These are phyloP conservation scores for Penicillium paneum DNA, from an alignment of 2,329 filamentous ascomycete genomes.

Conservation along the genomic window DNA sequence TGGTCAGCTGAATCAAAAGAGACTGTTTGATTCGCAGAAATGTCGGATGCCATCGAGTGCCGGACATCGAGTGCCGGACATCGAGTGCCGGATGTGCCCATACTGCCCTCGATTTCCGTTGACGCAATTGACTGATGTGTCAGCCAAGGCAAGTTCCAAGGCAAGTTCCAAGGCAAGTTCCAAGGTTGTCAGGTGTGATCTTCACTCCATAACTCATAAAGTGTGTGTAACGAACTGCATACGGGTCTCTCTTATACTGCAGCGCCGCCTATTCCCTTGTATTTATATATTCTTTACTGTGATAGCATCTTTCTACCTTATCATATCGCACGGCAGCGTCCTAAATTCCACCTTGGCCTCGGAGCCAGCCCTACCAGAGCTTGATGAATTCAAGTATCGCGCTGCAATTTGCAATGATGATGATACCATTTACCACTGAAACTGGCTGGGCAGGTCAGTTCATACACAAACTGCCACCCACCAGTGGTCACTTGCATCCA, in stretches of 20 bases:
- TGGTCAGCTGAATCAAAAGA: not conserved
- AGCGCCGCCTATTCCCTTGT: too few relatives aligned
- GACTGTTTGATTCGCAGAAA: not conserved
- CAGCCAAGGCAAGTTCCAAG: too few relatives aligned
- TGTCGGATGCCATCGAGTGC: not conserved
- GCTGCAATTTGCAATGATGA: not conserved
- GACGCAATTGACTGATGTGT: constrained; percentile 1
- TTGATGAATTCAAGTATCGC: not conserved
- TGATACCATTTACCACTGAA: not conserved
- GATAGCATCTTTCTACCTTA: too few relatives aligned
- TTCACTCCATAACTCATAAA: too few relatives aligned
- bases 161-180: too few relatives aligned
- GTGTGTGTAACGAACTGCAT: too few relatives aligned
- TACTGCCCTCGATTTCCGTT: not conserved
- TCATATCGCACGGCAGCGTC: not conserved
- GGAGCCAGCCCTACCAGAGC: not conserved
- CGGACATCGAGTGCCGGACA: too few relatives aligned
- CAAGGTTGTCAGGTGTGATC: too few relatives aligned
- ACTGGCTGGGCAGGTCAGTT: not conserved
- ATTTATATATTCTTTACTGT: too few relatives aligned
- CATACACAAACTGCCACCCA: not conserved
- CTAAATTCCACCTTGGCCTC: not conserved
- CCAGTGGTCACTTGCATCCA: not conserved
- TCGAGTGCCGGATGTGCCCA: too few relatives aligned
- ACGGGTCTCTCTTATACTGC: too few relatives aligned